Conservation (phyloP, 176 grass and related monocot species). For the Cenchrus fungigraminus region DNA sequence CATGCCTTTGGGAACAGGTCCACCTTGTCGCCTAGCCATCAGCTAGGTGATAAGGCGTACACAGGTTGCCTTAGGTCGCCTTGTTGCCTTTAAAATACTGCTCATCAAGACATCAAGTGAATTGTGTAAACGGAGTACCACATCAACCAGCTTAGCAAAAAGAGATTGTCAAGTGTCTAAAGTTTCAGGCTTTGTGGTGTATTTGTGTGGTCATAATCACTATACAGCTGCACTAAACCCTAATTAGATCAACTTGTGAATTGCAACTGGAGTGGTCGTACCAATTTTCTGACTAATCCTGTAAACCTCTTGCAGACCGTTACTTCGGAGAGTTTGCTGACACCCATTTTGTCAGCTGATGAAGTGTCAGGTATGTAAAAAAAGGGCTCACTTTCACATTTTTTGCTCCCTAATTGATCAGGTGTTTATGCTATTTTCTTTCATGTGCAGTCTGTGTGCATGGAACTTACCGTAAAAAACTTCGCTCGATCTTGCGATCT, state of each 20-base stretch:
- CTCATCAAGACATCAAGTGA: neutral
- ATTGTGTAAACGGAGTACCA: neutral
- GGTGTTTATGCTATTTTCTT: conserved; percentile 40
- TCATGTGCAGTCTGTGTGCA: conserved; percentile 75
- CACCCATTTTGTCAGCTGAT: conserved; percentile 82
- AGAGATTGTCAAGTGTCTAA: neutral
- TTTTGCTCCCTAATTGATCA: conserved; percentile 8
- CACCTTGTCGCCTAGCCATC: no score
- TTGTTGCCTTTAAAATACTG: no score
- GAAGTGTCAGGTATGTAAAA: conserved; percentile 60
- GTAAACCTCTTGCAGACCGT: conserved; percentile 57
- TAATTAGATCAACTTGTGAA: conserved; percentile 5
- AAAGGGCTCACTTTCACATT: neutral
- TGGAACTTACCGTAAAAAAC: conserved; percentile 79
- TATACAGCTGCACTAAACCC: neutral
- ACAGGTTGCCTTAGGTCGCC: no score
- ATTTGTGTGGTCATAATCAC: neutral
- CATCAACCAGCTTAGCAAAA: neutral
- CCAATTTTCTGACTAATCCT: conserved; percentile 9
- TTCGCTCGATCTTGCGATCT: conserved; percentile 76
- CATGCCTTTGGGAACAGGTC: no score
- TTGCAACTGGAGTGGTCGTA: neutral
- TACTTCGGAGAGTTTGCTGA: conserved; percentile 82
- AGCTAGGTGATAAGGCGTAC: no score
- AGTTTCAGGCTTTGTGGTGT: neutral